Conservation (phyloP, 306 rosid species). For the Sechiopsis laciniata region DNA sequence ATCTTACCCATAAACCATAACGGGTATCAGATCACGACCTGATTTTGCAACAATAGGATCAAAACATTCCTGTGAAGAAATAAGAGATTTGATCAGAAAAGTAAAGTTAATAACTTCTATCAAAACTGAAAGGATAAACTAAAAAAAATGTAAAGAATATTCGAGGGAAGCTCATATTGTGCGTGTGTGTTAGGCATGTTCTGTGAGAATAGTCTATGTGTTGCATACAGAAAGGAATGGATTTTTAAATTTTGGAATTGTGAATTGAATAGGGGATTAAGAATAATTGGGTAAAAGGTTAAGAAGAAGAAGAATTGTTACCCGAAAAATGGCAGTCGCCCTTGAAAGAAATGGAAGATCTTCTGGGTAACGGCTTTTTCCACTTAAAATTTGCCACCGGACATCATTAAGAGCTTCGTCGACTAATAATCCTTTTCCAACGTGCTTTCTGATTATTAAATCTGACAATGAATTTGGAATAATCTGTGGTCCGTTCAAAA, state of each 20-base stretch:
- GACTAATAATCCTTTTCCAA: constrained; percentile 52
- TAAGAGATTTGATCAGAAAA: constrained; percentile 20
- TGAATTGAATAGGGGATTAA: not conserved
- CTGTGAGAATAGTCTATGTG: too few species aligned
- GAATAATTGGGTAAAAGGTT: not conserved
- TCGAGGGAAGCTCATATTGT: not conserved
- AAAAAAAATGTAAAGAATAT: not conserved
- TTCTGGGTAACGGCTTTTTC: constrained; percentile 86
- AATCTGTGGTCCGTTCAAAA: constrained; percentile 55
- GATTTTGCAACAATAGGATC: constrained; percentile 95
- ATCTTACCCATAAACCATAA: constrained; percentile 95
- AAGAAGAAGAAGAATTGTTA: not conserved
- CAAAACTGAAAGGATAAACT: not conserved
- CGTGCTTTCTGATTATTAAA: constrained; percentile 56
- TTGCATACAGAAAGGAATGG: not conserved
- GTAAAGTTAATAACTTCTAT: not conserved
- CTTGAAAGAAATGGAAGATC: constrained; percentile 88
- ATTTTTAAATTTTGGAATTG: not conserved
- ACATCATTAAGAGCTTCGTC: constrained; percentile 50
- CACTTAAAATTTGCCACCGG: constrained; percentile 88
- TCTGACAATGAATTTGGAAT: constrained; percentile 54
- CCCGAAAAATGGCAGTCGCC: constrained; percentile 60
- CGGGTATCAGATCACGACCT: constrained; percentile 97
- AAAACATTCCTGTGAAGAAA: constrained; percentile 79
- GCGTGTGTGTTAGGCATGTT: not conserved